Conservation (phyloP, 1,284 basidiomycete genomes). For the Puccinia coronata region DNA sequence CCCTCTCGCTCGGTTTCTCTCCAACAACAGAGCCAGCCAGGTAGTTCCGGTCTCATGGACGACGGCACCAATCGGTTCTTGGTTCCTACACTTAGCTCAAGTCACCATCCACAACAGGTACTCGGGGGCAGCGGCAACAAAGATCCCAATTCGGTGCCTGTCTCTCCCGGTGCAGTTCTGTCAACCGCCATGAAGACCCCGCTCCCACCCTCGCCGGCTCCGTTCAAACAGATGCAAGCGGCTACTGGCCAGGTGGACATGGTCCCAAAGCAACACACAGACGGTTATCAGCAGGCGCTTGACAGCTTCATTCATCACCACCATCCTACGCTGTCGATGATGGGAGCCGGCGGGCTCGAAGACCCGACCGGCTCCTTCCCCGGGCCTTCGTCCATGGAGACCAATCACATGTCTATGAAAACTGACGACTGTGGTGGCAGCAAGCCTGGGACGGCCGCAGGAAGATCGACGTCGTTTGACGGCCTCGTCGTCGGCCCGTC, state of each 20-base stretch:
- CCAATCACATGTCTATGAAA: neutral
- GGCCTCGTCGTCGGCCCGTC: neutral
- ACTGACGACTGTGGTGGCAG: neutral
- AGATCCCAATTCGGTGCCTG: neutral
- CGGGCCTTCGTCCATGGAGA: neutral
- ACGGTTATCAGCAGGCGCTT: neutral
- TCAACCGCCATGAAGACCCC: constrained; percentile 27
- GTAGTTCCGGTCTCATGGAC: too few relatives aligned
- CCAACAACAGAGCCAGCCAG: neutral
- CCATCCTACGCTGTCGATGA: neutral
- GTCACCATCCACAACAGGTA: neutral
- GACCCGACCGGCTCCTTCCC: neutral
- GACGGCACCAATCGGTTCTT: constrained; percentile 1
- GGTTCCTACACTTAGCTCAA: neutral
- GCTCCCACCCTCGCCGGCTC: constrained; percentile 31
- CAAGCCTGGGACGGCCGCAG: neutral
- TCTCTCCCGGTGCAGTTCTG: constrained; percentile 8
- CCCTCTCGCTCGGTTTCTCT: neutral
- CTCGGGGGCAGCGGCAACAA: neutral
- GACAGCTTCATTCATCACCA: neutral
- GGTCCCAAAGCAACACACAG: neutral
- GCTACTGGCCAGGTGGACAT: neutral
- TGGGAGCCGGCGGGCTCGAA: neutral
- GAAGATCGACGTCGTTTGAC: neutral
- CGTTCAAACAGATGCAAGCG: neutral